Conservation (phyloP, 805 yeast species). For the Jamesozyma piceae region DNA sequence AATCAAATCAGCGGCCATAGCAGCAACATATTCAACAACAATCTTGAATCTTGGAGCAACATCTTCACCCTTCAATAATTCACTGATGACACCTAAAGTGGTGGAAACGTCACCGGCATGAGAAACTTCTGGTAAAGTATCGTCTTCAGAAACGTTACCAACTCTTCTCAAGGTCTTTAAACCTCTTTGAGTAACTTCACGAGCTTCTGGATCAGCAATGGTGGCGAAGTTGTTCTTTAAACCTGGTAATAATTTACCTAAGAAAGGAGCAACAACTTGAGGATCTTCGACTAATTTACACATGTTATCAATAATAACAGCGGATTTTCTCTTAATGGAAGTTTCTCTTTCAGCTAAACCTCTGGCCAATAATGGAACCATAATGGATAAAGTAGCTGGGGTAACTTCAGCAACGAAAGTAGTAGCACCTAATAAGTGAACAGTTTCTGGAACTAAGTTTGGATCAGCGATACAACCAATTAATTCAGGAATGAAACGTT, state of each 20-base stretch:
- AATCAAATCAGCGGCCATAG: conserved; percentile 97
- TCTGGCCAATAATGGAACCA: conserved; percentile 97
- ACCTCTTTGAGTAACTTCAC: conserved; percentile 96
- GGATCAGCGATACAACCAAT: conserved; percentile 96
- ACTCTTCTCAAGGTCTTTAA: conserved; percentile 96
- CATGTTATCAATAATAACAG: conserved; percentile 99
- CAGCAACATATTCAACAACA: conserved; percentile 77
- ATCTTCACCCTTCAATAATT: conserved; percentile 59
- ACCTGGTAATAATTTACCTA: conserved; percentile 91
- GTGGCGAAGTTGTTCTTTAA: conserved; percentile 86
- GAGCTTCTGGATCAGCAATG: conserved; percentile 99
- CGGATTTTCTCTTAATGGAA: conserved; percentile 98
- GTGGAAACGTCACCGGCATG: conserved; percentile 95
- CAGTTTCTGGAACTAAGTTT: conserved; percentile 96
- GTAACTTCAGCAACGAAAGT: conserved; percentile 99
- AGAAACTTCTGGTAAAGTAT: conserved; percentile 90
- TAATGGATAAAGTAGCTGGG: conserved; percentile 97
- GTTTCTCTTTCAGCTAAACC: conserved; percentile 99
- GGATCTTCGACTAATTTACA: conserved; percentile 99
- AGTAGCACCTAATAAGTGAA: conserved; percentile 97
- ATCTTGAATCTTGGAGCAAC: conserved; percentile 69
- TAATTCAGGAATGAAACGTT: conserved; percentile 96
- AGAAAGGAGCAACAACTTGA: conserved; percentile 99
- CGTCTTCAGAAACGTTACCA: conserved; percentile 90
- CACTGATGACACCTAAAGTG: conserved; percentile 72